Evolutionary conservation across 208 protist species (phyloP), one percentile per base, ranked within the genome.

Genomic region (Wallacemonas sp.): DNA sequence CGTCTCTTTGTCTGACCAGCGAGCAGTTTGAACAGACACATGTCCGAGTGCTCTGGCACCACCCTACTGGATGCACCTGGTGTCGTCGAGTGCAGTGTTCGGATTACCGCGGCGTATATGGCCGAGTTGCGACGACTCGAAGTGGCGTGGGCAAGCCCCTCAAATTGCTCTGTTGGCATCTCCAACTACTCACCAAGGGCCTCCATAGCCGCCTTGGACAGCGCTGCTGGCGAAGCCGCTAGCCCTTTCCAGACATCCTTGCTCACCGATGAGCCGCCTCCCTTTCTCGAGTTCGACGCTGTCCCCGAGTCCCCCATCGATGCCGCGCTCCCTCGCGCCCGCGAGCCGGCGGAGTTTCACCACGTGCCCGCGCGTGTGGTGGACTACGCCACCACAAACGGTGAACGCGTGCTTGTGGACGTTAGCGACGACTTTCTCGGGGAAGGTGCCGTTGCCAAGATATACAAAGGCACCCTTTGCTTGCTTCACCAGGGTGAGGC

Each of bases 291-390:
- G 28, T 59, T 59, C 1, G 52, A 59, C 3, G 3, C 26, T 39
- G 32, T 59, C 7, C 16, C 25, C 8, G 29, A 59, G 14, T 42
- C 49, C 29, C 29, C 52, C n/a, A 4, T 59, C 5, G n/a, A 59
- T 18, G 26, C 26, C 11, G 8, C 7, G 31, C n/a, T 36, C 10
- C 31, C 8, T 4, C 5, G 8, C 14, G 8, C 52, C 14, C 4
- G 4, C 11, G 14, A 12, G 26, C 2, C 16, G 18, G n/a, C 3
- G 3, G 10, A 39, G 7, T 4, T 57, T 36, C 52, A 33, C 26
- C 31, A 59, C 10, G 52, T 25, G 32, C 52, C 52, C 22, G 52
- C 5, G 20, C 52, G 52, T 59, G n/a, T 59, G 3, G 26, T 59
- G 20, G 52, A 59, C 22, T 59, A 42, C 52, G 52, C 39, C 31